A percentile compares a stretch with the other conserved stretches of the same genome.
phyloP scores from a whole-genome alignment of 73 alveolate genomes.

The Uronychia setigera region DNA sequence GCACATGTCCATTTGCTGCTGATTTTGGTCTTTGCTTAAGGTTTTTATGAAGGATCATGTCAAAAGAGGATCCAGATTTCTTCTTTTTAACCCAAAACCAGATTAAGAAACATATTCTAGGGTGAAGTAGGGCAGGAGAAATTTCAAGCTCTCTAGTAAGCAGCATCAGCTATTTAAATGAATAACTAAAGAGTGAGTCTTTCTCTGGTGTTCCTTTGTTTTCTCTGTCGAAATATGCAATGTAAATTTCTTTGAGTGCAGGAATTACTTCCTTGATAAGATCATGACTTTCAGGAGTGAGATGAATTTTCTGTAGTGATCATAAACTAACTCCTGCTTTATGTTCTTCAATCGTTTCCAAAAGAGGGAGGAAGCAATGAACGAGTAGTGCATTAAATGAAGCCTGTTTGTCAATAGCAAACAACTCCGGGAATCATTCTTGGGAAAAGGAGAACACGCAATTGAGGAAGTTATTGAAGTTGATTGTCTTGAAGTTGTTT shows the following conservation, averaged over 20 bases:
- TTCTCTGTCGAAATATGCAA: slow-evolving; percentile 29
- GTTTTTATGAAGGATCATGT: not conserved
- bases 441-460: slow-evolving; percentile 20
- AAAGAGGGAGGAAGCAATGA: slow-evolving; percentile 21
- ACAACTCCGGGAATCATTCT: slow-evolving; percentile 7
- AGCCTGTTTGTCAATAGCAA: slow-evolving; percentile 15
- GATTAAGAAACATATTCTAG: slow-evolving; percentile 33
- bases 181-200: slow-evolving; percentile 11
- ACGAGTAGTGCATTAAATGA: slow-evolving; percentile 26
- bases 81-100: slow-evolving; percentile 27
- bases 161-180: slow-evolving; percentile 30
- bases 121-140: slow-evolving; percentile 26
- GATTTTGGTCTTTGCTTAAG: no score
- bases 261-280: slow-evolving; percentile 34
- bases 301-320: slow-evolving; percentile 19
- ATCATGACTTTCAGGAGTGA: slow-evolving; percentile 15
- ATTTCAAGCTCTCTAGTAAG: slow-evolving; percentile 37
- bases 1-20: not conserved
- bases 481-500: slow-evolving; percentile 19
- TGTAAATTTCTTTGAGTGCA: slow-evolving; percentile 8
- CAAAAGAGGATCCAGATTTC: not conserved
- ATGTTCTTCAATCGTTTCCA: slow-evolving; percentile 32
- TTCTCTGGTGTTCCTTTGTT: slow-evolving; percentile 6
- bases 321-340: slow-evolving; percentile 19
- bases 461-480: slow-evolving; percentile 24